Percentiles rank a stretch among this genome's conserved stretches.
Evolutionary conservation across 2,329 filamentous ascomycete genomes (phyloP).

Genomic region (Aulographum hederae): DNA sequence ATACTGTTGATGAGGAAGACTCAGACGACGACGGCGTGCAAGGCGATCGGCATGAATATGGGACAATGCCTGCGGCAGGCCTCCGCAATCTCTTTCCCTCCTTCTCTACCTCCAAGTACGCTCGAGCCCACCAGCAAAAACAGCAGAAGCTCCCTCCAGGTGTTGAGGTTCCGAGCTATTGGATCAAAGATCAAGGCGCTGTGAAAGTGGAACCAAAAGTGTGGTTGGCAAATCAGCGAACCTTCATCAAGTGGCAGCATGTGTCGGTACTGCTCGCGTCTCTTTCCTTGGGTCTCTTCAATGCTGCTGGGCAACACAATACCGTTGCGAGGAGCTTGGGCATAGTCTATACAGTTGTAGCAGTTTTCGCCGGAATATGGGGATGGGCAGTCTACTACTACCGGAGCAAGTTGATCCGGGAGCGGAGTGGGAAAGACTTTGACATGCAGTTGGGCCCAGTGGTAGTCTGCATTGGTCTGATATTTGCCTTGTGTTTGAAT

Average conservation of each 20-base stretch:
- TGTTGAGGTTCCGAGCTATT: slow-evolving; percentile 65
- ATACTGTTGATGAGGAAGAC: slow-evolving; percentile 21
- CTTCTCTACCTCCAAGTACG: slow-evolving; percentile 67
- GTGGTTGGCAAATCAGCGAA: slow-evolving; percentile 96
- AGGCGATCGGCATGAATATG: slow-evolving; percentile 16
- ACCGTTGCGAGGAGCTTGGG: slow-evolving; percentile 60
- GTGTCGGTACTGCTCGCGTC: slow-evolving; percentile 75
- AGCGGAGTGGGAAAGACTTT: slow-evolving; percentile 81
- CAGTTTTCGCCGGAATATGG: slow-evolving; percentile 70
- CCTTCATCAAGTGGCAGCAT: slow-evolving; percentile 98
- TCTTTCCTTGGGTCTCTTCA: slow-evolving; percentile 70
- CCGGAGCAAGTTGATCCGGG: slow-evolving; percentile 60
- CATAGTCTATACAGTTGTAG: slow-evolving; percentile 66
- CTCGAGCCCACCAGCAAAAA: slow-evolving; percentile 30
- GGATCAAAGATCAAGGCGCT: slow-evolving; percentile 89
- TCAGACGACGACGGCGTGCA: slow-evolving; percentile 29
- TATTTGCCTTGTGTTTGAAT: slow-evolving; percentile 65
- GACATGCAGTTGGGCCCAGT: slow-evolving; percentile 77
- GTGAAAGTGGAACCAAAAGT: slow-evolving; percentile 94
- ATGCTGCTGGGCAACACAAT: slow-evolving; percentile 59
- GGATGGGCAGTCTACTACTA: slow-evolving; percentile 69
- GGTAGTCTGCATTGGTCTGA: slow-evolving; percentile 62
- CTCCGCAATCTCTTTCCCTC: slow-evolving; percentile 61
- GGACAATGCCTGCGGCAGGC: slow-evolving; percentile 36
- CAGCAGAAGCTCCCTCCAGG: slow-evolving; percentile 56